A percentile compares a stretch with the other conserved stretches of the same genome.
Conservation (phyloP, 2,329 filamentous ascomycete species). For the Ophiostoma piceae region DNA sequence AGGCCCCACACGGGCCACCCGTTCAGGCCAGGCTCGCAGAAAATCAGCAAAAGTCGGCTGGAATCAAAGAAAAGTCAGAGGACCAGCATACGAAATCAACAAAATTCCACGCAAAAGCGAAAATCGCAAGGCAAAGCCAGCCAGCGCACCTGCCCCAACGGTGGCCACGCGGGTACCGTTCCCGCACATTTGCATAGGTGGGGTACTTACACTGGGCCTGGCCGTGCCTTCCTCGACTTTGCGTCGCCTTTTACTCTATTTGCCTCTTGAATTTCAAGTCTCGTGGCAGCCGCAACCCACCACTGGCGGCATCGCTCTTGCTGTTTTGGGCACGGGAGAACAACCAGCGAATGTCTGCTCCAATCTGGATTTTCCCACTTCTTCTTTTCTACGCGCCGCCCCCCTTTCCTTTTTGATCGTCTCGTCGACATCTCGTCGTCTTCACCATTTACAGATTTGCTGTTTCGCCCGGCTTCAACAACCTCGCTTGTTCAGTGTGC, state of each 20-base stretch:
- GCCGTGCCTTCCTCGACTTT: conserved; percentile 7
- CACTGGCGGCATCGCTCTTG: conserved; percentile 9
- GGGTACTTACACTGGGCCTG: conserved; percentile 13
- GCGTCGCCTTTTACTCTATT: neutral
- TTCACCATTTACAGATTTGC: neutral
- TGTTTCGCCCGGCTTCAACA: neutral
- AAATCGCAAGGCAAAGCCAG: neutral
- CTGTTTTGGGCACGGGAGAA: neutral
- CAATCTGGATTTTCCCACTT: conserved; percentile 5
- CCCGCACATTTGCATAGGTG: neutral
- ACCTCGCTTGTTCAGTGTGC: neutral
- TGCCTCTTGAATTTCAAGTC: conserved; percentile 10
- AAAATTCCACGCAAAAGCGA: neutral
- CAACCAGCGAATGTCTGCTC: neutral
- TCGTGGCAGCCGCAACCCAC: conserved; percentile 10
- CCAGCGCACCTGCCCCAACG: neutral
- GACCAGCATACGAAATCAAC: neutral
- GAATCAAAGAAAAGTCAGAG: neutral
- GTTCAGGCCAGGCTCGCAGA: neutral
- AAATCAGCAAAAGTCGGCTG: neutral
- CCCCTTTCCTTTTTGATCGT: neutral
- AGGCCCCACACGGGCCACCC: neutral
- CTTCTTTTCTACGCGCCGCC: neutral
- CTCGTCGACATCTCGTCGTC: neutral
- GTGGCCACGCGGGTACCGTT: neutral